Percentiles rank a stretch among this genome's conserved stretches.
Evolutionary conservation across 139 green algal species (phyloP).

Genomic region (Yamagishiella unicocca): DNA sequence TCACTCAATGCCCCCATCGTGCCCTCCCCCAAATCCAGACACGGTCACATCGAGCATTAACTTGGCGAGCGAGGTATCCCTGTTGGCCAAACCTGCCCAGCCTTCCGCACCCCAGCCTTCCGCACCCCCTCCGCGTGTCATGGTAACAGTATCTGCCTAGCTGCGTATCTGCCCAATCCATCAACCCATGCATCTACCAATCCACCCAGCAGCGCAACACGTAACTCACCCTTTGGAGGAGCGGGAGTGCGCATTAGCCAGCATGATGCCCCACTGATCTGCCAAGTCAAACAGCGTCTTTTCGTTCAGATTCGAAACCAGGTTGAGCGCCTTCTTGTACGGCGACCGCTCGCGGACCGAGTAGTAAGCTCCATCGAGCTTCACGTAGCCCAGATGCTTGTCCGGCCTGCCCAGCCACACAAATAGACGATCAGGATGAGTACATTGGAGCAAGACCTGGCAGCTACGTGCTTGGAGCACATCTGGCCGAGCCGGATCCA

Average conservation of each 20-base stretch:
- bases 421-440: neutral
- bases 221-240: neutral
- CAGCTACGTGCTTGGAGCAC: too few species aligned
- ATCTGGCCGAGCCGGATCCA: too few species aligned
- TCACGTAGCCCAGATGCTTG: slow-evolving; percentile 11
- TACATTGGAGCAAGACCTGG: too few species aligned
- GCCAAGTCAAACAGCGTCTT: neutral
- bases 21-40: too few species aligned
- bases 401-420: neutral
- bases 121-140: neutral
- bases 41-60: too few species aligned
- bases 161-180: neutral
- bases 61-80: neutral
- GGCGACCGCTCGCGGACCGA: slow-evolving; percentile 13
- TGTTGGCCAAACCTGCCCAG: neutral
- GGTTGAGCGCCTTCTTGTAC: slow-evolving; percentile 10
- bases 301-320: neutral
- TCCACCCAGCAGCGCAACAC: too few species aligned
- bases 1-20: too few species aligned
- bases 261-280: slow-evolving; percentile 1
- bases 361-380: neutral
- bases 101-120: neutral
- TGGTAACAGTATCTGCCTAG: neutral
- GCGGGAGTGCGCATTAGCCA: slow-evolving; percentile 16
- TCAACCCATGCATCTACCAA: too few species aligned